These are phyloP conservation scores for Xylaria sp. DNA, from an alignment of 495 filamentous ascomycete genomes.

Conservation along the genomic window DNA sequence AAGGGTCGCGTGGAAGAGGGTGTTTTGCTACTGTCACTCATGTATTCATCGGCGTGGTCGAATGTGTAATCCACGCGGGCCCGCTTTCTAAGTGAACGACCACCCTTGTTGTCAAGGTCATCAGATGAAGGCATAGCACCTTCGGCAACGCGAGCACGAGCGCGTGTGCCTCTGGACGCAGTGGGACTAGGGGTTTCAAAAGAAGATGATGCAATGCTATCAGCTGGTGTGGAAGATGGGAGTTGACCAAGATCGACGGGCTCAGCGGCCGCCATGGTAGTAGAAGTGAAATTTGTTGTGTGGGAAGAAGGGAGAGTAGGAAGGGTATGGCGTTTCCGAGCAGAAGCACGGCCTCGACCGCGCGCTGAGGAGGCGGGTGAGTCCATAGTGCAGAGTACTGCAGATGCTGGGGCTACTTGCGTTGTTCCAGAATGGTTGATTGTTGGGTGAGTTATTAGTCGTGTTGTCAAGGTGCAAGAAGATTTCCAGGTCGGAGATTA, in stretches of 20 bases:
- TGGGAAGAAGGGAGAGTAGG: slow-evolving; percentile 27
- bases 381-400: slow-evolving; percentile 32
- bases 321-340: slow-evolving; percentile 33
- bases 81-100: slow-evolving; percentile 57
- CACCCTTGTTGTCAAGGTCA: slow-evolving; percentile 50
- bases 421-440: slow-evolving; percentile 4
- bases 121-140: slow-evolving; percentile 38
- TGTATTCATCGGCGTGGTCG: slow-evolving; percentile 49
- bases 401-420: background rate
- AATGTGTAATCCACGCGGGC: slow-evolving; percentile 55
- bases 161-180: slow-evolving; percentile 43
- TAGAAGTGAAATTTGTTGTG: slow-evolving; percentile 18
- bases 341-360: slow-evolving; percentile 33
- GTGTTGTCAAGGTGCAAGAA: slow-evolving; percentile 32
- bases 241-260: slow-evolving; percentile 21
- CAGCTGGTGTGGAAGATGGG: slow-evolving; percentile 31
- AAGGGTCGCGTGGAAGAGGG: slow-evolving; percentile 33
- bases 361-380: slow-evolving; percentile 29
- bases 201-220: slow-evolving; percentile 35
- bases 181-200: slow-evolving; percentile 43
- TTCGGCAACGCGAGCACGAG: slow-evolving; percentile 44
- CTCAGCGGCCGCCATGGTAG: slow-evolving; percentile 27
- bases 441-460: slow-evolving; percentile 29
- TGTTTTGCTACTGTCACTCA: slow-evolving; percentile 34
- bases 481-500: slow-evolving; percentile 39